Conservation (phyloP, 306 rosid species). For the Casuarina glauca region DNA sequence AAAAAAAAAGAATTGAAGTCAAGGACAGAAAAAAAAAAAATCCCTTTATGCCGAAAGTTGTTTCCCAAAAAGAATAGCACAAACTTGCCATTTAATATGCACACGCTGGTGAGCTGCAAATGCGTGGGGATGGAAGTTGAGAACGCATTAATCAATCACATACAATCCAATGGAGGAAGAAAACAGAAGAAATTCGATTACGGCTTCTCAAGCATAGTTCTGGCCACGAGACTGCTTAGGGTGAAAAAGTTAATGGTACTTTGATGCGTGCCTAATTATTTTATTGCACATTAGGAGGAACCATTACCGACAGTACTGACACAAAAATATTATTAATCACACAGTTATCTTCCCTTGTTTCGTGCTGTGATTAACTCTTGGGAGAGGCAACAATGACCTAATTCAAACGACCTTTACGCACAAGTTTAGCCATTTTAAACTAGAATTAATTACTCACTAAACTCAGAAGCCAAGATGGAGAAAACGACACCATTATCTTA, state of each 20-base stretch:
- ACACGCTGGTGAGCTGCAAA: not conserved
- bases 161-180: not conserved
- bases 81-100: not conserved
- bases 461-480: not conserved
- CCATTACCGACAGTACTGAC: conserved; percentile 2
- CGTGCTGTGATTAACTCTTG: not conserved
- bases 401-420: conserved; percentile 4
- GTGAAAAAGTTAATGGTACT: not conserved
- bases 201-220: not conserved
- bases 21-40: no score
- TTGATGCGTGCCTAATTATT: not conserved
- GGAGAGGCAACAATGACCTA: not conserved
- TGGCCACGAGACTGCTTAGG: not conserved
- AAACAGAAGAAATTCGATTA: not conserved
- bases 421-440: not conserved
- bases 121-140: not conserved
- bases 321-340: not conserved
- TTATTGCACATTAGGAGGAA: not conserved
- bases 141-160: not conserved
- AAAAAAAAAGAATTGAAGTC: no score
- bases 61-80: not conserved
- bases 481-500: conserved; percentile 10
- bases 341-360: not conserved
- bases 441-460: conserved; percentile 19
- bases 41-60: no score